Base-by-base conservation (phyloP, 768 basidiomycete species). In the Lyophyllum semitale region DNA sequence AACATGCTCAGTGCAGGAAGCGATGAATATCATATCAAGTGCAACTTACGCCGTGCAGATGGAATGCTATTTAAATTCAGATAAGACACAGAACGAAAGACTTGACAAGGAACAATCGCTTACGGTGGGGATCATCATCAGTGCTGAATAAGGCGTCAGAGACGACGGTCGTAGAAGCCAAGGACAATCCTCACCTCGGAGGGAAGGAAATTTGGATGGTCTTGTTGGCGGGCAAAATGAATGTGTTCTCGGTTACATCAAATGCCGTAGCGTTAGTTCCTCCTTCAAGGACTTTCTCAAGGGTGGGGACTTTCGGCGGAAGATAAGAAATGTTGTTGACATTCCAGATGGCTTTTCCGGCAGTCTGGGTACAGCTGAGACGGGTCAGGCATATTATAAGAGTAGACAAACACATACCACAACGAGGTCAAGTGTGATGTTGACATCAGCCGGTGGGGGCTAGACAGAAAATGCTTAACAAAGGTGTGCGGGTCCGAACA, bases 161-260 rank as follows among this genome's bases (percentile, higher is more conserved):
- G 17, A 23, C 8, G n/a, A 6, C 9, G 4, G 20, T 2, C 6
- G 18, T 8, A 18, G 15, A 2, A 42, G 3, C 5, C 2, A 23
- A 25, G 6, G 26, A 18, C 13, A 46, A 18, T 17, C 17, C 68
- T 32, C 32, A 66, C 66, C 58, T 63, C 7, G 60, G 61, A 6
- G 71, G 69, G 66, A 78, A 70, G 23, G 60, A 65, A 4, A 81
- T 48, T 48, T 80, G 75, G 46, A 80, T 66, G 35, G 69, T 66
- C 55, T 73, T 66, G 58, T 77, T 69, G 2, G 60, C 41, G 3
- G 76, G 75, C 23, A 80, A 64, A 22, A 72, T 60, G 52, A 75
- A 78, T 1, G 78, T 73, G 42, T 77, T 68, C 45, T 75, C 75
- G 8, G 68, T 64, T 3, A 58, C 46, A 22, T 70, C 67, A 55